These are phyloP conservation scores for Torulaspora maleeae DNA, from an alignment of 805 yeast genomes.

Conservation along the genomic window DNA sequence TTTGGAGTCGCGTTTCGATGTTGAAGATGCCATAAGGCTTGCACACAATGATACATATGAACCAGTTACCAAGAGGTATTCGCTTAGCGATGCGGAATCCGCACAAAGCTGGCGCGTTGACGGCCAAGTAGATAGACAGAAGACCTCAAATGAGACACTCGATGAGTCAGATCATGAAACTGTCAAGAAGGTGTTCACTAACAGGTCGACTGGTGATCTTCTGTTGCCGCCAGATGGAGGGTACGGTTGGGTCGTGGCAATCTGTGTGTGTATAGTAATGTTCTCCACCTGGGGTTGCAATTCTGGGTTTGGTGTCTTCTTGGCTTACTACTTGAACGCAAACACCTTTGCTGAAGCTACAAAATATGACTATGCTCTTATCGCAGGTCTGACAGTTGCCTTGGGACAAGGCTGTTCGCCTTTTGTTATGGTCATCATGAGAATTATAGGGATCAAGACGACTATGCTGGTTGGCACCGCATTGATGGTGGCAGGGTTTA, in stretches of 20 bases:
- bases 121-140: neutral
- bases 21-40: conserved; percentile 32
- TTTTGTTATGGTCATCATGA: conserved; percentile 43
- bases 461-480: conserved; percentile 48
- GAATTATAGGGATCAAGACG: conserved; percentile 46
- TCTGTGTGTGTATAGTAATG: conserved; percentile 48
- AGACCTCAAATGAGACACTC: neutral
- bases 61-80: neutral
- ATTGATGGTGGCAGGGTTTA: conserved; percentile 49
- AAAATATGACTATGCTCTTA: conserved; percentile 55
- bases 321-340: conserved; percentile 51
- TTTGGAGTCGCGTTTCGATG: conserved; percentile 25
- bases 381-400: conserved; percentile 61
- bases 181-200: conserved; percentile 35
- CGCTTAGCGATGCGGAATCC: conserved; percentile 4
- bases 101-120: conserved; percentile 1
- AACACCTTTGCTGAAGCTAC: conserved; percentile 51
- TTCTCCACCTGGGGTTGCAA: conserved; percentile 73
- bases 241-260: conserved; percentile 59
- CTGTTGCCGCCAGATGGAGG: conserved; percentile 59
- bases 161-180: conserved; percentile 14
- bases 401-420: conserved; percentile 60
- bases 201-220: conserved; percentile 33
- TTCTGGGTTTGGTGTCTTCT: conserved; percentile 57
- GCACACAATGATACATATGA: conserved; percentile 12